Base-by-base conservation (phyloP, 179 eudicot genomes). In the Corrigiola litoralis region DNA sequence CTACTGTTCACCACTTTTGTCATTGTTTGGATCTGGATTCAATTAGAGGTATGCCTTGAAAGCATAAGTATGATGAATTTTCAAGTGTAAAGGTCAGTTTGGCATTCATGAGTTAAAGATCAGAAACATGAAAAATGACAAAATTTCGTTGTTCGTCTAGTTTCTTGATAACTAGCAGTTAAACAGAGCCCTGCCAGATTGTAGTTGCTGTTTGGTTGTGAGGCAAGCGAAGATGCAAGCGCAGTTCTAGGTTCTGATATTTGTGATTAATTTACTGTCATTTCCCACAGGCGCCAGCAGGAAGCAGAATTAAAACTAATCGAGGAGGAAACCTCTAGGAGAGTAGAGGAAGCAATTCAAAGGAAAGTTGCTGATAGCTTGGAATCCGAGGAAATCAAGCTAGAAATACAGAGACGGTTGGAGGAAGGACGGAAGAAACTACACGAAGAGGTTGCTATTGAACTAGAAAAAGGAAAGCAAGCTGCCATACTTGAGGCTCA, bases 261-360 rank as follows among this genome's bases (percentile, higher is more conserved):
- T 29, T 63, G 46, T 66, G 32, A 58, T 66, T 66, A 73, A 73
- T 42, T 62, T 37, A 31, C 16, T 40, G 25, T 31, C 57, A 28
- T 61, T 69, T 14, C 65, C 67, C 33, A 59, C 60, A 92, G 96
- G 83, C 89, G 80, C 55, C 92, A 89, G 77, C 82, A 67, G 54
- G 89, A 87, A 75, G 96, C 78, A 25, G 96, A 92, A 79, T 71
- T 80, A 54, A 87, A 81, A 80, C 69, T 73, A 55, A 77, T 92
- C 62, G 90, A 90, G 73, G 98, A 92, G 74, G 98, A 92, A 81
- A 90, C 96, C 49, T 77, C 86, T 58, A 79, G 67, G 78, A 84
- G 96, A 80, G 72, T 90, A 65, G 96, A 92, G 80, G 98, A 85
- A 77, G 84, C 87, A 61, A 92, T 92, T 68, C 79, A 82, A 64